phyloP scores from a whole-genome alignment of 805 yeast genomes.

The Starmera amethionina region DNA sequence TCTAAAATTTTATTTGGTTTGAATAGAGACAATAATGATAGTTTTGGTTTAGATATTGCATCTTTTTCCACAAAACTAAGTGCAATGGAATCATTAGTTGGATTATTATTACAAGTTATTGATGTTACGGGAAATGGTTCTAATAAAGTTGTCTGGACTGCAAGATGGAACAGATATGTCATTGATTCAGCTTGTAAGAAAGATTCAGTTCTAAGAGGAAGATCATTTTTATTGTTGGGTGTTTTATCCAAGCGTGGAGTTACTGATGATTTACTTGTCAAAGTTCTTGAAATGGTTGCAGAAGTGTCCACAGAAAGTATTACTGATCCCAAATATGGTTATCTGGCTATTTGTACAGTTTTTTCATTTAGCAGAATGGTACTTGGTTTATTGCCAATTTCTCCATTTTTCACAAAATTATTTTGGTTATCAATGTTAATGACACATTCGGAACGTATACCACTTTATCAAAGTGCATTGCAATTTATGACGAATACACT shows the following conservation, averaged over 20 bases:
- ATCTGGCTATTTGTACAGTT: conserved; percentile 24
- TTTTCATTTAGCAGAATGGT: conserved; percentile 30
- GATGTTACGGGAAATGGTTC: conserved; percentile 35
- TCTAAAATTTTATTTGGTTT: conserved; percentile 62
- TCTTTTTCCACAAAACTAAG: conserved; percentile 29
- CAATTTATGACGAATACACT: conserved; percentile 28
- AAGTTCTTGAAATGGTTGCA: conserved; percentile 23
- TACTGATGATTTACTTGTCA: conserved; percentile 40
- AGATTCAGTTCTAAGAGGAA: conserved; percentile 50
- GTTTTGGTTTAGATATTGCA: conserved; percentile 23
- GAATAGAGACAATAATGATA: conserved; percentile 39
- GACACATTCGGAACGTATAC: conserved; percentile 22
- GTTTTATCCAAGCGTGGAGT: conserved; percentile 55
- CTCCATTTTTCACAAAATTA: conserved; percentile 19
- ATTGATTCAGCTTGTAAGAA: conserved; percentile 50
- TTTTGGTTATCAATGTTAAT: conserved; percentile 29
- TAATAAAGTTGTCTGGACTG: conserved; percentile 45
- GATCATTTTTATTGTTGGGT: conserved; percentile 64
- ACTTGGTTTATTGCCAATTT: conserved; percentile 26
- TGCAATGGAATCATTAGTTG: conserved; percentile 50
- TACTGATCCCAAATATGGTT: conserved; percentile 14
- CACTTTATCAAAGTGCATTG: conserved; percentile 30
- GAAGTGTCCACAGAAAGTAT: conserved; percentile 21
- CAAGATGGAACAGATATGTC: conserved; percentile 56
- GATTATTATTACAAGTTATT: conserved; percentile 42